Evolutionary conservation across 176 grass and related monocot species (phyloP), one percentile per base, ranked within the genome.

Genomic region (Triticum monococcum): DNA sequence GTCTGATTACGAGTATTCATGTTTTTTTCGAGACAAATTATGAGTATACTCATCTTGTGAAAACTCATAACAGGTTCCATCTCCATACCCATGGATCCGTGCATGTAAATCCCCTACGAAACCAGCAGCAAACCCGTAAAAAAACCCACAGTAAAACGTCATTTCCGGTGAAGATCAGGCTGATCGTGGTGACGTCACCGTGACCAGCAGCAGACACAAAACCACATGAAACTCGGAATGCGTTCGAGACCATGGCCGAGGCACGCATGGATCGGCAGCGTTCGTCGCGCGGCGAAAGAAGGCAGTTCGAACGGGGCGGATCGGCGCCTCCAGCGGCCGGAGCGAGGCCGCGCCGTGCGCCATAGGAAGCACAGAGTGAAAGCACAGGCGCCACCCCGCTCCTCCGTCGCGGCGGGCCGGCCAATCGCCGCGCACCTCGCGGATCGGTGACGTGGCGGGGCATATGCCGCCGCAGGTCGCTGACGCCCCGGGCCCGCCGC

Each of bases 371-470:
- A 37, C n/a, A 86, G 73, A 1, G 74, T 52, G 74, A 77, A 90
- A 87, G 84, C 89, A 90, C 79, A 87, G 23, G 2, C 1, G 17
- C 1, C 37, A 0, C 38, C 8, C 13, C 45, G 7, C 0, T 3
- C 1, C 18, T 18, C 3, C 68, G 4, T 0, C 18, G 8, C 17
- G 1, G 8, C 68, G 16, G 1, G 0, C 12, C 45, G n/a, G 46
- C 88, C 88, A 89, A 89, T 72, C 62, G 18, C 13, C 1, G 4
- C 36, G 1, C 2, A 17, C 74, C 91, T 61, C 91, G 86, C 94
- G 91, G 94, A 96, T 93, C 94, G 82, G 1, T 96, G 94, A 93
- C 81, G 94, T 95, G 93, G 68, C 52, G 2, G 2, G 41, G 41
- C 41, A 43, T 0, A 1, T 43, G 10, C 9, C 23, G 5, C 25